A percentile compares a stretch with the other conserved stretches of the same genome.
Evolutionary conservation across 2,329 filamentous ascomycete genomes (phyloP).

Genomic region (Celoporthe dispersa): DNA sequence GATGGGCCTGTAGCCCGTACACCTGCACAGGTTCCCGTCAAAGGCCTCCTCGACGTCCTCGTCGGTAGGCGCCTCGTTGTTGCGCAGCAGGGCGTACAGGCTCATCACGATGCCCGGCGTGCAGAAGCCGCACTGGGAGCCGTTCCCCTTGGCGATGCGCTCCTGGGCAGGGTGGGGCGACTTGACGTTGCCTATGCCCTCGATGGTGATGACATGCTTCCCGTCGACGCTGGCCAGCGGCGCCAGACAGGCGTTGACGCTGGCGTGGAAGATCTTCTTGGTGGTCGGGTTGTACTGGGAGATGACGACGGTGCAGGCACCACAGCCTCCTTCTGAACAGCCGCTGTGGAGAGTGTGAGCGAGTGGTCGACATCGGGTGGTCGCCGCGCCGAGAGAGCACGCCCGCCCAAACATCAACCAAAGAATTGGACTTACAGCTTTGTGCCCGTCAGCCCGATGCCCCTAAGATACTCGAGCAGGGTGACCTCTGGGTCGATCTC

Average conservation of each 20-base stretch:
- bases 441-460: slow-evolving; percentile 91
- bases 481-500: slow-evolving; percentile 90
- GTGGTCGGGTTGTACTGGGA: slow-evolving; percentile 94
- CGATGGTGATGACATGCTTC: slow-evolving; percentile 97
- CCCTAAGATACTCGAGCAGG: slow-evolving; percentile 88
- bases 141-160: slow-evolving; percentile 86
- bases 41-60: slow-evolving; percentile 94
- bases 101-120: slow-evolving; percentile 99
- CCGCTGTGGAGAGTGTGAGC: slow-evolving; percentile 55
- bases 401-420: no score
- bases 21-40: slow-evolving; percentile 93
- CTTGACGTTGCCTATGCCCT: slow-evolving; percentile 90
- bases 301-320: slow-evolving; percentile 93
- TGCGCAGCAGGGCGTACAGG: slow-evolving; percentile 88
- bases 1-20: slow-evolving; percentile 93
- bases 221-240: slow-evolving; percentile 92
- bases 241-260: slow-evolving; percentile 93
- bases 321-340: slow-evolving; percentile 94
- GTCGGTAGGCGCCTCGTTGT: slow-evolving; percentile 76
- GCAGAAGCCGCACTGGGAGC: slow-evolving; percentile 93
- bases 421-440: slow-evolving; percentile 66
- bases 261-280: slow-evolving; percentile 91
- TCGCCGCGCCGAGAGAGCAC: no score
- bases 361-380: neutral
- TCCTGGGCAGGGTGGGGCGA: slow-evolving; percentile 89